A percentile compares a stretch with the other conserved stretches of the same genome.
phyloP scores from a whole-genome alignment of 2,329 filamentous ascomycete species.

The Calonectria hawksworthii region DNA sequence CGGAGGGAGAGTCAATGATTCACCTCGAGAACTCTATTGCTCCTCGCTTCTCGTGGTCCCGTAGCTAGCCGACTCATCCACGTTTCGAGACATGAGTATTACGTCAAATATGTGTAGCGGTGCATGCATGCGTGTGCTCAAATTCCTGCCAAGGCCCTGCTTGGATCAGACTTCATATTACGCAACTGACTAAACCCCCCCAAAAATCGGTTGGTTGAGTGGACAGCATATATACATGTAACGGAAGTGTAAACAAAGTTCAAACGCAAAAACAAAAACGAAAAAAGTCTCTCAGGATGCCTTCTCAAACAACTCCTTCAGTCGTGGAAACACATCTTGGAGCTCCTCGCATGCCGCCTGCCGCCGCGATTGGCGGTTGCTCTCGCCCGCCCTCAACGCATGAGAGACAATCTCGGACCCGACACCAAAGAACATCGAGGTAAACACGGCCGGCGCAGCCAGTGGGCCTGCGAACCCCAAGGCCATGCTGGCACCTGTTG shows the following conservation, averaged over 20 bases:
- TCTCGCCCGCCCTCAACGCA: constrained; percentile 1
- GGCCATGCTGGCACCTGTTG: neutral
- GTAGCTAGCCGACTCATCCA: neutral
- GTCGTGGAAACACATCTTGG: neutral
- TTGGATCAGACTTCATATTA: neutral
- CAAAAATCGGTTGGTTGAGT: no score
- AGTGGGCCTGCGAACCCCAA: constrained; percentile 5
- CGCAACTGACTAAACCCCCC: neutral
- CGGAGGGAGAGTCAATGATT: neutral
- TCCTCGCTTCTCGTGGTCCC: neutral
- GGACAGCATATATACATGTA: neutral
- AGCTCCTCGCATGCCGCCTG: neutral
- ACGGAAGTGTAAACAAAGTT: neutral
- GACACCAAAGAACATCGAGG: neutral
- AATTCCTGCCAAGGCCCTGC: neutral
- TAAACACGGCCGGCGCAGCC: neutral
- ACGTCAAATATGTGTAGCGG: neutral
- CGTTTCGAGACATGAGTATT: neutral
- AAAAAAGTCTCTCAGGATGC: neutral
- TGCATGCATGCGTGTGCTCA: neutral
- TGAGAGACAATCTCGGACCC: neutral
- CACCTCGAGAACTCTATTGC: neutral
- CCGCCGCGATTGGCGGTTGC: neutral
- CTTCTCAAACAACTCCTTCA: constrained; percentile 17
- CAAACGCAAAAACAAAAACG: neutral